Conservation (phyloP, 2,329 filamentous ascomycete species). For the Pestalotiopsis sp. region DNA sequence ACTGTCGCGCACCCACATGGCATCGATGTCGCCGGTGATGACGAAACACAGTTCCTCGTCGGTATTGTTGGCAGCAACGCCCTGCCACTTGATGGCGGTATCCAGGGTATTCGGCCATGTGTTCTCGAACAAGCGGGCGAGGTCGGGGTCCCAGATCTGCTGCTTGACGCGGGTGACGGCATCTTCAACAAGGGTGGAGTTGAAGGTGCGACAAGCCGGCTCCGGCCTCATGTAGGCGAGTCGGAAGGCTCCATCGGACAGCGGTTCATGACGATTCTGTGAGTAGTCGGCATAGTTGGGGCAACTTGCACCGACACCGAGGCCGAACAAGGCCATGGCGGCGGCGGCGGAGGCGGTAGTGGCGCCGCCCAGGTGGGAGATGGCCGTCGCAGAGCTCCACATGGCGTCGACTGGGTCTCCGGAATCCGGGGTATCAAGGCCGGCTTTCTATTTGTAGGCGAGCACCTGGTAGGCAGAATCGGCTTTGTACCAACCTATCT, state of each 20-base stretch:
- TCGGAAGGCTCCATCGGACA: slow-evolving; percentile 73
- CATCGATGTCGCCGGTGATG: slow-evolving; percentile 80
- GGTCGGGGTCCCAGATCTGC: slow-evolving; percentile 75
- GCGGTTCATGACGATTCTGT: slow-evolving; percentile 64
- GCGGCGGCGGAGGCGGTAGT: not conserved
- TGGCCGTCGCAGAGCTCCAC: not conserved
- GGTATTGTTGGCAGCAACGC: slow-evolving; percentile 55
- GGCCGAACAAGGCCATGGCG: not conserved
- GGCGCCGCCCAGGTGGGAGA: not conserved
- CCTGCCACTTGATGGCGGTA: slow-evolving; percentile 72
- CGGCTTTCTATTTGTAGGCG: too few species aligned
- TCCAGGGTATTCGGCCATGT: slow-evolving; percentile 76
- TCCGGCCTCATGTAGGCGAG: slow-evolving; percentile 82
- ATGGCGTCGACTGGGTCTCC: not conserved
- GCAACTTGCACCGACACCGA: slow-evolving; percentile 39
- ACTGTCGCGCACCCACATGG: slow-evolving; percentile 91
- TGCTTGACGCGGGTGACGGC: slow-evolving; percentile 71
- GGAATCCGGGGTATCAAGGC: too few species aligned
- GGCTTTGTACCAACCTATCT: too few species aligned
- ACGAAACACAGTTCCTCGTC: slow-evolving; percentile 66
- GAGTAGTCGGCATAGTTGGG: slow-evolving; percentile 69
- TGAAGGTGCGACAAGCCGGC: slow-evolving; percentile 78
- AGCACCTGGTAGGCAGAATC: too few species aligned
- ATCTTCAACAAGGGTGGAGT: slow-evolving; percentile 74
- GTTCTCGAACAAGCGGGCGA: slow-evolving; percentile 72